Percentiles rank a stretch among this genome's conserved stretches.
phyloP scores from a whole-genome alignment of 306 rosid species.

The Astragalus membranaceus region DNA sequence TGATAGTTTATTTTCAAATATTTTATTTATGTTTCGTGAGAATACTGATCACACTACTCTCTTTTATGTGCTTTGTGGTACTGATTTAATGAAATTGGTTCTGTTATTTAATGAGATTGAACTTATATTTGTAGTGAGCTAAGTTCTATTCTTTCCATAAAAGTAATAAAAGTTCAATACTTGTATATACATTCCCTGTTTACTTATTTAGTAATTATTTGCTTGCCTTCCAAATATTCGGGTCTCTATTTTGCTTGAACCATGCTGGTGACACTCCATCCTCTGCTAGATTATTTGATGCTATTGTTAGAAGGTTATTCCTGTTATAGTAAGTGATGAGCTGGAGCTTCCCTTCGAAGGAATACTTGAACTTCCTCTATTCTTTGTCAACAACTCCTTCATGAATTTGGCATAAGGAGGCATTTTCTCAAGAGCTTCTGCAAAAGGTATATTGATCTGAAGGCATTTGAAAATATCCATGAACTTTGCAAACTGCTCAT shows the following conservation, averaged over 20 bases:
- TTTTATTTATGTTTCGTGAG: background rate
- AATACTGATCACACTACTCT: background rate
- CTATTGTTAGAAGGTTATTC: constrained; percentile 92
- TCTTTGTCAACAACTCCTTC: too few species aligned
- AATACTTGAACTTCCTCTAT: too few species aligned
- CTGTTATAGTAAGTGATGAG: constrained; percentile 86
- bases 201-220: constrained; percentile 10
- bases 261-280: constrained; percentile 99
- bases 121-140: too few species aligned
- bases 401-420: too few species aligned
- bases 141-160: too few species aligned
- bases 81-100: too few species aligned
- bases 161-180: constrained; percentile 46
- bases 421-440: too few species aligned
- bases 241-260: constrained; percentile 86
- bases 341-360: constrained; percentile 99
- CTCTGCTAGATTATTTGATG: constrained; percentile 96
- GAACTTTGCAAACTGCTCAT: too few species aligned
- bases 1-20: background rate
- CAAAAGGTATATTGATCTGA: too few species aligned
- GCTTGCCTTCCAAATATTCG: constrained; percentile 26
- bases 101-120: too few species aligned
- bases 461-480: too few species aligned
- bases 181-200: constrained; percentile 4
- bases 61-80: too few species aligned